Conservation (phyloP, 768 basidiomycete species). For the Coprinellus micaceus region DNA sequence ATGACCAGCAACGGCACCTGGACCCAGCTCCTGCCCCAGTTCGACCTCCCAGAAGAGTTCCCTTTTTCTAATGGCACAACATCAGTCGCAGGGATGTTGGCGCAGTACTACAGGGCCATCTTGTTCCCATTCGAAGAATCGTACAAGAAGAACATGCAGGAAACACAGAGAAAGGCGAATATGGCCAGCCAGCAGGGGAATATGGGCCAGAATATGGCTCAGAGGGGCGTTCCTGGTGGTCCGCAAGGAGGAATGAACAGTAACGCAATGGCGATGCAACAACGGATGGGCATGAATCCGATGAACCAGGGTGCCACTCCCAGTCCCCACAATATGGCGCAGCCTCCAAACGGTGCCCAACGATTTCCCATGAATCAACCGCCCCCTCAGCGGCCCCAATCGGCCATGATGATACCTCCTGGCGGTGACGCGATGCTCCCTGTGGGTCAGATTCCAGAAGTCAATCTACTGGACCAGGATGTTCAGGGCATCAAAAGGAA, state of each 20-base stretch:
- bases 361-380: constrained; percentile 11
- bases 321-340: constrained; percentile 1
- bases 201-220: constrained; percentile 17
- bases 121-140: constrained; percentile 70
- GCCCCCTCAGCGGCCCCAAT: constrained; percentile 12
- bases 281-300: constrained; percentile 14
- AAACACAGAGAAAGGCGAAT: constrained; percentile 55
- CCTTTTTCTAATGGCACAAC: constrained; percentile 38
- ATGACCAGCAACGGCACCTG: constrained; percentile 53
- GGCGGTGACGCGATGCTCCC: constrained; percentile 1
- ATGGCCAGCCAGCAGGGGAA: constrained; percentile 31
- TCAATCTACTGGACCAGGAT: constrained; percentile 54
- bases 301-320: constrained; percentile 8
- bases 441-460: constrained; percentile 23
- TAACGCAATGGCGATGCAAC: constrained; percentile 21
- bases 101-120: constrained; percentile 58
- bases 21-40: constrained; percentile 48
- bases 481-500: constrained; percentile 70
- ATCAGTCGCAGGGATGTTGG: constrained; percentile 48
- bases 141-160: constrained; percentile 59
- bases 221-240: too few relatives aligned
- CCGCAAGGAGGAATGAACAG: constrained; percentile 18
- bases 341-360: constrained; percentile 1
- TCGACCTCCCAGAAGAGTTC: constrained; percentile 60
- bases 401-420: constrained; percentile 7